phyloP scores from a whole-genome alignment of 2,329 filamentous ascomycete genomes.

The Stagonosporopsis cucurbitacearum region DNA sequence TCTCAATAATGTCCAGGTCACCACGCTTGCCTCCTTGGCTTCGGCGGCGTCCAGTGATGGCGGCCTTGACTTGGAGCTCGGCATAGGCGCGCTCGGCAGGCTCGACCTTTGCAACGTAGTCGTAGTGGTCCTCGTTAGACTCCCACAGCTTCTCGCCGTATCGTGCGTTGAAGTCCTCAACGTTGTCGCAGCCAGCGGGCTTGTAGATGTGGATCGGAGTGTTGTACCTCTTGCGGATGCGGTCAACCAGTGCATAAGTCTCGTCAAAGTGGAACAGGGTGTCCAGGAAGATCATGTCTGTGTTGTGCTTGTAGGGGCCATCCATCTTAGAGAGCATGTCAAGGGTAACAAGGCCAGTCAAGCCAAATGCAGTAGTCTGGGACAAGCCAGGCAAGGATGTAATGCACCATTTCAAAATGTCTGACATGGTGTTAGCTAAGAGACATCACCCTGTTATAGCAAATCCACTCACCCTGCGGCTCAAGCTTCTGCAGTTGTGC shows the following conservation, averaged over 20 bases:
- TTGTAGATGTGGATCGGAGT: slow-evolving; percentile 88
- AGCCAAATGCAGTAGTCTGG: slow-evolving; percentile 60
- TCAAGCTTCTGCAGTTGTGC: slow-evolving; percentile 84
- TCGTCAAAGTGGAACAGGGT: slow-evolving; percentile 61
- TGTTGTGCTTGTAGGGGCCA: slow-evolving; percentile 63
- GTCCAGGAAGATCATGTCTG: slow-evolving; percentile 62
- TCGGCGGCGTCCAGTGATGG: slow-evolving; percentile 88
- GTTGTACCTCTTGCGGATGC: slow-evolving; percentile 76
- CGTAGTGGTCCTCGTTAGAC: slow-evolving; percentile 84
- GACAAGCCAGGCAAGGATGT: slow-evolving; percentile 86
- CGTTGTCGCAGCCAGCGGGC: slow-evolving; percentile 75
- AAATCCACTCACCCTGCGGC: slow-evolving; percentile 67
- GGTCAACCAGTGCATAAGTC: slow-evolving; percentile 62
- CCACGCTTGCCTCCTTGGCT: slow-evolving; percentile 94
- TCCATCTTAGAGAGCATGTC: slow-evolving; percentile 76
- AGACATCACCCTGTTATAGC: not conserved
- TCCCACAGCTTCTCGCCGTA: slow-evolving; percentile 89
- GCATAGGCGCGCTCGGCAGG: slow-evolving; percentile 90
- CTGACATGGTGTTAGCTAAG: slow-evolving; percentile 52
- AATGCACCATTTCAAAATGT: slow-evolving; percentile 91
- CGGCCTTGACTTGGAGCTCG: slow-evolving; percentile 84
- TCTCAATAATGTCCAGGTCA: slow-evolving; percentile 86
- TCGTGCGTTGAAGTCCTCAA: slow-evolving; percentile 77
- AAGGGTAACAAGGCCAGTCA: slow-evolving; percentile 60
- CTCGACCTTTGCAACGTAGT: slow-evolving; percentile 97